These are phyloP conservation scores for Immersiporthe knoxdaviesiana DNA, from an alignment of 2,329 filamentous ascomycete genomes.

Conservation along the genomic window DNA sequence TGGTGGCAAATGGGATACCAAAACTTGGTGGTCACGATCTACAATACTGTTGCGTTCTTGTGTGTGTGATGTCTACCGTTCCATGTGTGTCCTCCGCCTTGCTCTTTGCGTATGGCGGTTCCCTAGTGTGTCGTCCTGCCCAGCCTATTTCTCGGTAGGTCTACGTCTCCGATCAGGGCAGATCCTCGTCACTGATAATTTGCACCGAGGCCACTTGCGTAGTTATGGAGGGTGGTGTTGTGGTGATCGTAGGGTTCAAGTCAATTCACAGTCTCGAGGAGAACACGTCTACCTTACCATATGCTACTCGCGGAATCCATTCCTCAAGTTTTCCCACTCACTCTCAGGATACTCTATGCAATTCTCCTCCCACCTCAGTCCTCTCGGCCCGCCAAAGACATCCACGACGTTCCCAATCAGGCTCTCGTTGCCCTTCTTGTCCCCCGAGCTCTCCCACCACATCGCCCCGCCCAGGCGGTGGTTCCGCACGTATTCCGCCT, in stretches of 20 bases:
- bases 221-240: neutral
- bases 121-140: too few relatives aligned
- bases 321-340: constrained; percentile 72
- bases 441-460: constrained; percentile 94
- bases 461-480: constrained; percentile 81
- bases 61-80: neutral
- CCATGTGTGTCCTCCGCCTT: neutral
- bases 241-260: constrained; percentile 16
- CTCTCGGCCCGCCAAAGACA: constrained; percentile 55
- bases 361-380: constrained; percentile 59
- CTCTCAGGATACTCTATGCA: constrained; percentile 65
- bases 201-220: neutral
- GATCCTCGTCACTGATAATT: neutral
- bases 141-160: neutral
- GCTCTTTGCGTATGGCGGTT: too few relatives aligned
- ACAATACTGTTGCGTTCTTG: neutral
- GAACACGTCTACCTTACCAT: neutral
- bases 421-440: constrained; percentile 67
- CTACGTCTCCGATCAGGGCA: neutral
- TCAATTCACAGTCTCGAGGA: neutral
- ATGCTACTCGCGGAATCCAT: constrained; percentile 55
- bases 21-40: constrained; percentile 26
- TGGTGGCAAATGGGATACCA: constrained; percentile 21
- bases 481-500: constrained; percentile 71
- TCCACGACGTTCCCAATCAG: constrained; percentile 69